Evolutionary conservation across 495 filamentous ascomycete species (phyloP).

Genomic region (Trypethelium eluteriae): DNA sequence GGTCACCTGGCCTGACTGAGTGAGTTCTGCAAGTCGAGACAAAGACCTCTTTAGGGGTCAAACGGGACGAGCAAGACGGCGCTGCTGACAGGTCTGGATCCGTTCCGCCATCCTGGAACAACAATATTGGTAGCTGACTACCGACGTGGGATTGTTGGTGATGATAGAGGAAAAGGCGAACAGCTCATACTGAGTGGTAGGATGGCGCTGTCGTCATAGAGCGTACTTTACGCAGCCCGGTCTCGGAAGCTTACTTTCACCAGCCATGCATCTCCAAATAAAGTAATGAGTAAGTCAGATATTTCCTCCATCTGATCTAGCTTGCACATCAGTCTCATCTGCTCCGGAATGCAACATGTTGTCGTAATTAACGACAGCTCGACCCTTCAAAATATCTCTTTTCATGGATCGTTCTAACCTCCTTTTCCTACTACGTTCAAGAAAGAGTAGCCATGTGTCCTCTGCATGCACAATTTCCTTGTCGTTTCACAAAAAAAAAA

Average conservation of each 20-base stretch:
- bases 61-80: background rate
- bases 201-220: slow-evolving; percentile 8
- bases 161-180: background rate
- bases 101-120: background rate
- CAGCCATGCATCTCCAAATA: background rate
- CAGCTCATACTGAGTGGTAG: background rate
- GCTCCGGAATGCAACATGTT: too few species aligned
- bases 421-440: too few species aligned
- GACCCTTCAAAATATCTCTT: too few species aligned
- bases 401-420: too few species aligned
- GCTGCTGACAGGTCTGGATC: background rate
- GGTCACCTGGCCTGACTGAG: background rate
- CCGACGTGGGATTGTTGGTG: background rate
- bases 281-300: background rate
- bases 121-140: background rate
- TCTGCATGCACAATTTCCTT: too few species aligned
- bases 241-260: background rate
- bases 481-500: too few species aligned
- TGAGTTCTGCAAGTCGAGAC: background rate
- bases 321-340: background rate
- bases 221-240: background rate
- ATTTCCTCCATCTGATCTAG: background rate
- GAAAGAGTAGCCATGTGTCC: too few species aligned
- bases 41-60: background rate
- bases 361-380: too few species aligned